phyloP scores from a whole-genome alignment of 805 yeast species.

The Cyberlindnera veronae region DNA sequence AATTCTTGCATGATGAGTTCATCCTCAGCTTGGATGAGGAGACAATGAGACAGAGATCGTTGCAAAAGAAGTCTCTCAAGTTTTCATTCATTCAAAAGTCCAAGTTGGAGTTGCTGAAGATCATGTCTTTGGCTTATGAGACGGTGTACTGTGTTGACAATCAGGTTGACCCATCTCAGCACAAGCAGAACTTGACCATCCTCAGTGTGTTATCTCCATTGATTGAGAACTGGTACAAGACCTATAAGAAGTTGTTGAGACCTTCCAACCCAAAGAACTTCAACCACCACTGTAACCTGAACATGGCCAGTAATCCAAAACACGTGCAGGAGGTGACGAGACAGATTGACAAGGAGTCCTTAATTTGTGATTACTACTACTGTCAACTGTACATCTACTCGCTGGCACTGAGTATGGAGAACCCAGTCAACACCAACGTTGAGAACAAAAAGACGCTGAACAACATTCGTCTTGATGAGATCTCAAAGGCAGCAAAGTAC shows the following conservation, averaged over 20 bases:
- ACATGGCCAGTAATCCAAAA: constrained; percentile 28
- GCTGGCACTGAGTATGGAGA: constrained; percentile 61
- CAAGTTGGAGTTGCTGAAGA: constrained; percentile 72
- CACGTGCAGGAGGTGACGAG: constrained; percentile 32
- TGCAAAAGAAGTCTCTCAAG: constrained; percentile 33
- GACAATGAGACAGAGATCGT: constrained; percentile 25
- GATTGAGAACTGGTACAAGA: constrained; percentile 72
- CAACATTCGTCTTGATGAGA: constrained; percentile 59
- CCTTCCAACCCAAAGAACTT: constrained; percentile 42
- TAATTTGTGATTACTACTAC: constrained; percentile 81
- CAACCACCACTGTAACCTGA: constrained; percentile 29
- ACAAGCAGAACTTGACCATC: constrained; percentile 65
- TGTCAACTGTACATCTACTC: constrained; percentile 83
- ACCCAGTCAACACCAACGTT: constrained; percentile 21
- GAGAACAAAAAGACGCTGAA: constrained; percentile 23
- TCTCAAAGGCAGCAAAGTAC: constrained; percentile 68
- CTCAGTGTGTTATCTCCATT: constrained; percentile 73
- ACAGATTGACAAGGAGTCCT: constrained; percentile 59
- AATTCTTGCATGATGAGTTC: constrained; percentile 30
- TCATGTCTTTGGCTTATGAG: constrained; percentile 79
- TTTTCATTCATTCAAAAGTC: constrained; percentile 70
- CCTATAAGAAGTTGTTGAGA: constrained; percentile 52
- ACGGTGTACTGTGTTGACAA: constrained; percentile 69
- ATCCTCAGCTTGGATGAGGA: constrained; percentile 29
- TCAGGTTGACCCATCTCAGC: constrained; percentile 46